phyloP scores from a whole-genome alignment of 2,329 filamentous ascomycete genomes.

The Hymenoscyphus occultus region DNA sequence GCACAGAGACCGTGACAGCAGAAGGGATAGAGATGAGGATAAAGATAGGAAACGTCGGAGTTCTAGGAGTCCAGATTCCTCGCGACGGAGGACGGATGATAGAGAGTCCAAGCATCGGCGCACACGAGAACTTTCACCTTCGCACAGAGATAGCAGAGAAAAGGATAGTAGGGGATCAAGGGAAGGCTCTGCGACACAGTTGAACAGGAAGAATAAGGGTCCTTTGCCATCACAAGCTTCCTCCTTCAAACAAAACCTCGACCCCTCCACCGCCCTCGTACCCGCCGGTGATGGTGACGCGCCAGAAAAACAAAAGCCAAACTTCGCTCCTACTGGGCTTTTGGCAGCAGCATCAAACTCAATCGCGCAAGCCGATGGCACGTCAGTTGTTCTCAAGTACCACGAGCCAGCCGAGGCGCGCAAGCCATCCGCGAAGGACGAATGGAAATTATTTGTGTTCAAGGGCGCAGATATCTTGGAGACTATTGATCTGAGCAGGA shows the following conservation, averaged over 20 bases:
- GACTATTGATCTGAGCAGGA: slow-evolving; percentile 70
- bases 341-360: slow-evolving; percentile 86
- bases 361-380: slow-evolving; percentile 67
- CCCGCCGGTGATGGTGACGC: slow-evolving; percentile 41
- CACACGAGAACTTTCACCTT: slow-evolving; percentile 29
- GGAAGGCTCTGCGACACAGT: slow-evolving; percentile 26
- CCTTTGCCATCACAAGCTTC: slow-evolving; percentile 59
- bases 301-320: slow-evolving; percentile 80
- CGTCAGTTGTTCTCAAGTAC: slow-evolving; percentile 83
- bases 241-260: slow-evolving; percentile 55
- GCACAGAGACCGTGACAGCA: slow-evolving; percentile 13
- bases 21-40: slow-evolving; percentile 24
- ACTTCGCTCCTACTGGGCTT: slow-evolving; percentile 75
- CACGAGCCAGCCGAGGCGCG: slow-evolving; percentile 92
- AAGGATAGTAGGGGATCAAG: slow-evolving; percentile 18
- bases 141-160: slow-evolving; percentile 23
- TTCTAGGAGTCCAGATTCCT: slow-evolving; percentile 32
- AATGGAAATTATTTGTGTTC: slow-evolving; percentile 92
- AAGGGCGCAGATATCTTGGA: slow-evolving; percentile 78
- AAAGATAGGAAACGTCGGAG: slow-evolving; percentile 29
- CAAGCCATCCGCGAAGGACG: slow-evolving; percentile 73
- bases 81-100: slow-evolving; percentile 25
- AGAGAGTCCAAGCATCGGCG: slow-evolving; percentile 27
- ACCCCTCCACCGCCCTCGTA: slow-evolving; percentile 32
- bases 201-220: slow-evolving; percentile 37